Evolutionary conservation across 345 rosid species (phyloP), one percentile per base, ranked within the genome.

Genomic region (Jatropha curcas): DNA sequence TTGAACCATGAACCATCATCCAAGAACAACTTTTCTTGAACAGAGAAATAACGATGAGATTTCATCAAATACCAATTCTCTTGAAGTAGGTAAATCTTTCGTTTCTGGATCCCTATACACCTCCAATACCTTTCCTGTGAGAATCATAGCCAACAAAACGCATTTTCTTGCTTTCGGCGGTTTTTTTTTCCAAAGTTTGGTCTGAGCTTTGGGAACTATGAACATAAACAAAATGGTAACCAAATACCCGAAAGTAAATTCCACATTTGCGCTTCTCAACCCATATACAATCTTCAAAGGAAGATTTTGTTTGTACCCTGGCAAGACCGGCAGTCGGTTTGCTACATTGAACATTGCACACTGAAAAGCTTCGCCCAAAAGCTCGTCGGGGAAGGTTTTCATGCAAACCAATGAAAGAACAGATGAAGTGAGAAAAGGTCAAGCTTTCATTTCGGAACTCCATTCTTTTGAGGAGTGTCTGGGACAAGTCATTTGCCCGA

Each of bases 171-270:
- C 11, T 10, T 25, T 7, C 8, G 60, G n/a, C n/a, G n/a, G n/a
- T n/a, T n/a, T n/a, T n/a, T n/a, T n/a, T n/a, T n/a, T 55, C 60
- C n/a, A n/a, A 9, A 63, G 37, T 59, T 27, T 59, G 64, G 64
- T 31, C 31, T n/a, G 12, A 20, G 7, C 30, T 59, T 11, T n/a
- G n/a, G 13, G 37, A 20, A 59, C 28, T 20, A 30, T 59, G n/a
- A 30, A 30, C 10, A 59, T 59, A n/a, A 59, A 14, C 31, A n/a
- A 57, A 22, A 25, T 25, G 2, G 19, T n/a, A 57, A 11, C 31
- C 61, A 37, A 61, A 35, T 8, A 34, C n/a, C 9, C 35, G 7
- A 35, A 63, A 27, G 7, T 63, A 39, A 63, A n/a, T n/a, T 22
- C 39, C 1, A 63, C 67, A n/a, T 37, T 63, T 63, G 37, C 27